Evolutionary conservation across 2,329 filamentous ascomycete species (phyloP), one percentile per base, ranked within the genome.

Genomic region (Hypoxylon sp.): DNA sequence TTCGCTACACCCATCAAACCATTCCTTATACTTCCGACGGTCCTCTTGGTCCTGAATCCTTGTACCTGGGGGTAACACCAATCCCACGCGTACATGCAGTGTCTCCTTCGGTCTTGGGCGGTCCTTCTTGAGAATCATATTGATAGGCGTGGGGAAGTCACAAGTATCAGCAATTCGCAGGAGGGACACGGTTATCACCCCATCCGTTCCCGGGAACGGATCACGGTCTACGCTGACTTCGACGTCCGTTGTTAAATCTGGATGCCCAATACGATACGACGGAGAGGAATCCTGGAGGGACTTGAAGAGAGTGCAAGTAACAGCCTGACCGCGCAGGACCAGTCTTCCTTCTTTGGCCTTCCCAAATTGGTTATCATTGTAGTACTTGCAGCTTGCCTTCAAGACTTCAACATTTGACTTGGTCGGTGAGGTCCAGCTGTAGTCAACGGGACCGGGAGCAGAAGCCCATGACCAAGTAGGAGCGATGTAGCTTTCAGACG

Each of bases 381-480:
- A n/a, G 20, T 59, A 59, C 18, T 44, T 26, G 28, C 56, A 59
- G 8, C n/a, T 36, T 9, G 50, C 58, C 7, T 48, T 49, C 1
- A 62, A 4, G 2, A 65, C 44, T 7, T 62, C 44, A 16, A 46
- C 30, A 30, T 32, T 20, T 5, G 48, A 12, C 38, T 26, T 50
- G 16, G 22, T 32, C 2, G 53, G 46, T 9, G 28, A 18, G 20
- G 24, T 28, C 3, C 24, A 32, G 22, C 38, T 26, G 14, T 53
- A 62, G 18, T 36, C 12, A 24, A 61, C 51, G 6, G 60, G 54
- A 5, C 50, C 42, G 8, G 36, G 36, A 18, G 50, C 16, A 9
- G 60, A 64, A 5, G 56, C 56, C 64, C 64, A 67, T 22, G 64
- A 67, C 60, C 64, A 67, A 11, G 56, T 58, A 14, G 64, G 64